Evolutionary conservation across 345 rosid species (phyloP), one percentile per base, ranked within the genome.

Genomic region (Nasturtium officinale): DNA sequence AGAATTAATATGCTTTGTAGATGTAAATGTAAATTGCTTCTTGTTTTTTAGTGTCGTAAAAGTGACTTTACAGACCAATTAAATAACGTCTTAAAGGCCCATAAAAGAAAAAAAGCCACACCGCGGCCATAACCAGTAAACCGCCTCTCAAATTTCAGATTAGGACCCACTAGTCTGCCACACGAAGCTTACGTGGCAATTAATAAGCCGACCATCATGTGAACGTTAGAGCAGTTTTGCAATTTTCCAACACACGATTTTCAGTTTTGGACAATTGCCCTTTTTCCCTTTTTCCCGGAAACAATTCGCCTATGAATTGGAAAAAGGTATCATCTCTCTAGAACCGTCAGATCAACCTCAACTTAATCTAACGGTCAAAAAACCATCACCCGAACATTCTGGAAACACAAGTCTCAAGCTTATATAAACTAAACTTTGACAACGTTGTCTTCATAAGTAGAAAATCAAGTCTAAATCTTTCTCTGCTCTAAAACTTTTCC

Each of bases 361-460:
- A 32, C 2, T 9, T 3, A 21, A 48, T 65, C 58, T 7, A 52
- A 52, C 71, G 50, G 52, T 42, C 33, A 23, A 9, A 4, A 42
- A 25, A 5, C 1, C 52, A 15, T 51, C 33, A 50, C 4, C 45
- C 46, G 70, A 65, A 65, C 70, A 21, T 65, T 65, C 70, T 33
- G 6, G 70, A 65, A 50, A 7, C 33, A 30, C 1, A 33, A 50
- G 59, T 9, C 59, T 25, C 6, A 0, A 2, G 10, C 33, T 21
- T 65, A 65, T 65, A 65, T 16, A 54, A 26, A 40, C 29, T 5
- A 29, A 30, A 7, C 55, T 9, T 29, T 4, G 25, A 17, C 17
- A 3, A 30, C 33, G 11, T 46, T 11, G 13, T 17, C 55, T 29
- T 29, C 68, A 64, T 17, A 29, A 28, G 40, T 17, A 23, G 25